Evolutionary conservation across 495 filamentous ascomycete genomes (phyloP).

Genomic region (Xylaria castorea): DNA sequence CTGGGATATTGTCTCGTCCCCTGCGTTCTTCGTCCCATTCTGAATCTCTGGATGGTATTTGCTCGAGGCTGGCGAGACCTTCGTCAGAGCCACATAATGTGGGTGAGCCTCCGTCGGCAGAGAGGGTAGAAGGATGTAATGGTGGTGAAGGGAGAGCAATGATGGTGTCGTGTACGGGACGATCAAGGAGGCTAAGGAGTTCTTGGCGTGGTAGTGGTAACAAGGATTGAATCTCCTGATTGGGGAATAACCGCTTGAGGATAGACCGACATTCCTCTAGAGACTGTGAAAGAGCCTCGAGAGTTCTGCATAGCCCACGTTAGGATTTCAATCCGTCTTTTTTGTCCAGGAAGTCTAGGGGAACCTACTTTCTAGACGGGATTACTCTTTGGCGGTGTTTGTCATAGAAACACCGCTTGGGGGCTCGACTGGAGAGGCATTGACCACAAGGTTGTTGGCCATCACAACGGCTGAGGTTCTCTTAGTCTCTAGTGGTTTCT

Average conservation of each 20-base stretch:
- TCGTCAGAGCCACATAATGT: conserved; percentile 49
- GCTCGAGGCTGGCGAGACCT: conserved; percentile 58
- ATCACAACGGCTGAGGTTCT: conserved; percentile 55
- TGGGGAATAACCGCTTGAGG: conserved; percentile 61
- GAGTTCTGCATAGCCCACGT: conserved; percentile 44
- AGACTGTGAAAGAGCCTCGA: conserved; percentile 63
- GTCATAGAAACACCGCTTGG: conserved; percentile 65
- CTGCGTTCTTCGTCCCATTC: conserved; percentile 66
- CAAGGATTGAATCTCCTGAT: conserved; percentile 58
- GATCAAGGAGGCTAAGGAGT: conserved; percentile 58
- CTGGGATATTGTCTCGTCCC: conserved; percentile 64
- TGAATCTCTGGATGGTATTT: conserved; percentile 59
- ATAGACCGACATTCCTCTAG: conserved; percentile 65
- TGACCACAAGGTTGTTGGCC: conserved; percentile 65
- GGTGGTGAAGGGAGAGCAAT: conserved; percentile 53
- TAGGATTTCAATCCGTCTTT: conserved; percentile 16
- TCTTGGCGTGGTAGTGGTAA: conserved; percentile 59
- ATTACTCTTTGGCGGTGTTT: conserved; percentile 66
- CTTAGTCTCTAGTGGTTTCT: conserved; percentile 35
- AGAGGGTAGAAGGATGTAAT: conserved; percentile 49
- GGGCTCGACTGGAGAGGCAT: conserved; percentile 62
- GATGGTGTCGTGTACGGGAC: conserved; percentile 47
- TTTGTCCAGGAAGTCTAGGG: not conserved
- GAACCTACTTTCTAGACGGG: conserved; percentile 60
- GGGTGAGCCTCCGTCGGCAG: conserved; percentile 53